These are phyloP conservation scores for Luffa aegyptiaca DNA, from an alignment of 306 rosid species.

Conservation along the genomic window DNA sequence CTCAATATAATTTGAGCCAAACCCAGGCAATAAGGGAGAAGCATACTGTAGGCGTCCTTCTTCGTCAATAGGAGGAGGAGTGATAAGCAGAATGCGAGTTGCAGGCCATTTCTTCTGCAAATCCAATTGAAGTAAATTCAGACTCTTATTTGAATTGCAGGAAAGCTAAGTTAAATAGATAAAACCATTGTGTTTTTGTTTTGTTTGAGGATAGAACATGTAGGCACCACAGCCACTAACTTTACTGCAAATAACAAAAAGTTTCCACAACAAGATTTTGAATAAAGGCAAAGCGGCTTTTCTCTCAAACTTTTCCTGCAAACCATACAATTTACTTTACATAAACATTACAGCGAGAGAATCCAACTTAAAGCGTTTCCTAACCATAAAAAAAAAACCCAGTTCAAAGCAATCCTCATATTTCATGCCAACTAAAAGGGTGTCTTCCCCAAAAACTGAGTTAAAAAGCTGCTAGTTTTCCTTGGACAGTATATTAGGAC, in stretches of 20 bases:
- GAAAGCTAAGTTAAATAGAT: neutral
- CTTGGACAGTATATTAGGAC: neutral
- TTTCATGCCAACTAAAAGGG: neutral
- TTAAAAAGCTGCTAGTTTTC: neutral
- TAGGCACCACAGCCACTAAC: neutral
- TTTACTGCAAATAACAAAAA: neutral
- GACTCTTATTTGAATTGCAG: neutral
- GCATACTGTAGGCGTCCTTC: constrained; percentile 54
- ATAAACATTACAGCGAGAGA: neutral
- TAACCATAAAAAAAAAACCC: neutral
- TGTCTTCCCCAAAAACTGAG: neutral
- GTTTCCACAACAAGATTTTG: neutral
- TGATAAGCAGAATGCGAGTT: constrained; percentile 50
- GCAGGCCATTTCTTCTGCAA: constrained; percentile 61
- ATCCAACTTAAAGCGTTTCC: neutral
- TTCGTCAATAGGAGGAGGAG: constrained; percentile 90
- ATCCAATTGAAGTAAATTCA: constrained; percentile 10
- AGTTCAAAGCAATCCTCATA: neutral
- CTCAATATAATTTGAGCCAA: neutral
- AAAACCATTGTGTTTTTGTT: neutral
- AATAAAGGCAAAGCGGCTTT: neutral
- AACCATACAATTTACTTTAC: neutral
- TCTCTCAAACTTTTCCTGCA: neutral
- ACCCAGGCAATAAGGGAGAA: neutral
- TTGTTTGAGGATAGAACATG: neutral